phyloP scores from a whole-genome alignment of 2,329 filamentous ascomycete genomes.

The Aspergillus eucalypticola region DNA sequence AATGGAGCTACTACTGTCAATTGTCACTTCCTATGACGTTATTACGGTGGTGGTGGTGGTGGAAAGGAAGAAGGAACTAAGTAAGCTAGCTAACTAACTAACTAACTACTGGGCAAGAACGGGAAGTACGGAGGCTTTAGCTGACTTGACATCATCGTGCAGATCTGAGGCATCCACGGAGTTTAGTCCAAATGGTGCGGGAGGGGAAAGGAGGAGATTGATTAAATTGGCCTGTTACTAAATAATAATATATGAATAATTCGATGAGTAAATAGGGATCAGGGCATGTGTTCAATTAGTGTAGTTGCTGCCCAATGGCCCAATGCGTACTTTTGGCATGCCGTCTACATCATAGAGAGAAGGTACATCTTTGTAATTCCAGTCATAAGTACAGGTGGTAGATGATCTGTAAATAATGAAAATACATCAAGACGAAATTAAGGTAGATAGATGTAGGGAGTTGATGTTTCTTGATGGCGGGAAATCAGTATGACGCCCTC shows the following conservation, averaged over 20 bases:
- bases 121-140: background rate
- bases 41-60: too few species aligned
- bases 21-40: too few species aligned
- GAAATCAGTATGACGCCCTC: background rate
- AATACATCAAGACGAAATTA: background rate
- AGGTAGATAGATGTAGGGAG: background rate
- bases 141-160: constrained; percentile 4
- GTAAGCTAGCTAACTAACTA: too few species aligned
- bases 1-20: too few species aligned
- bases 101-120: background rate
- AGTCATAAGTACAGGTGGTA: background rate
- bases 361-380: background rate
- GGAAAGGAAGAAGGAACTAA: too few species aligned
- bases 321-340: background rate
- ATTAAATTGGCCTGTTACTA: background rate
- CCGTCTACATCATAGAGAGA: background rate
- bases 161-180: background rate
- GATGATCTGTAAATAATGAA: background rate
- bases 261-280: background rate
- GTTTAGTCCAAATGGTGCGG: background rate
- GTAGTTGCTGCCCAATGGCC: constrained; percentile 5
- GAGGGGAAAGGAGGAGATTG: background rate
- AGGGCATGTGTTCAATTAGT: too few species aligned
- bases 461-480: background rate
- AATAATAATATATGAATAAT: background rate